Conservation (phyloP, 495 filamentous ascomycete genomes). For the Aspergillus avenaceus region DNA sequence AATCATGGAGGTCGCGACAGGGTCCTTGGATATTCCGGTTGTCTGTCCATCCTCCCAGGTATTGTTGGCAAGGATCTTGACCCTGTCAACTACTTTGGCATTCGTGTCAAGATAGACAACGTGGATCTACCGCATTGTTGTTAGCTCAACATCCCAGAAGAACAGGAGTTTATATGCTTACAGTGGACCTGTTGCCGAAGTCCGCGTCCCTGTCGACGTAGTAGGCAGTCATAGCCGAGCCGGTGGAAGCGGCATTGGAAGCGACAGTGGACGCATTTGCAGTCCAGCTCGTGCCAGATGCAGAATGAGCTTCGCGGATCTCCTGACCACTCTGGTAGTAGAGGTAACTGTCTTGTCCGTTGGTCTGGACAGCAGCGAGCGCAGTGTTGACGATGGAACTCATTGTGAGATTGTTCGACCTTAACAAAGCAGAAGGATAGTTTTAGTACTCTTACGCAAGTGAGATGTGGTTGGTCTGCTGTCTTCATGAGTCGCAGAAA, state of each 20-base stretch:
- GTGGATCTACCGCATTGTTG: background rate
- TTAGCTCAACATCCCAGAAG: no score
- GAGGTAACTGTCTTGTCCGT: background rate
- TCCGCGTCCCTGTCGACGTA: background rate
- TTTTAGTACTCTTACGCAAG: no score
- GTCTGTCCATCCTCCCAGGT: background rate
- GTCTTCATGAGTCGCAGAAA: no score
- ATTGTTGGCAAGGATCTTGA: background rate
- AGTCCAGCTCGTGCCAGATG: background rate
- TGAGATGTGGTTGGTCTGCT: no score
- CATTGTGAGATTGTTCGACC: background rate
- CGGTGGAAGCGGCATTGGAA: background rate
- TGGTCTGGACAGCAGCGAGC: background rate
- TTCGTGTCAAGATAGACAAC: background rate
- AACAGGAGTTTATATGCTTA: no score
- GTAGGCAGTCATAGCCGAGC: conserved; percentile 1
- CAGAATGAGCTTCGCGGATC: background rate
- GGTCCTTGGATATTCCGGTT: background rate
- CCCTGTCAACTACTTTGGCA: background rate
- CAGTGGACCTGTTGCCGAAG: background rate
- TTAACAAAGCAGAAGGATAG: no score
- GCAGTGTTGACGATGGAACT: background rate
- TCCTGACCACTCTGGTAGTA: conserved; percentile 1
- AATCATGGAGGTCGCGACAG: background rate
- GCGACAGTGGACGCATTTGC: background rate